These are phyloP conservation scores for Suillus sp. DNA, from an alignment of 768 basidiomycete species.

Conservation along the genomic window DNA sequence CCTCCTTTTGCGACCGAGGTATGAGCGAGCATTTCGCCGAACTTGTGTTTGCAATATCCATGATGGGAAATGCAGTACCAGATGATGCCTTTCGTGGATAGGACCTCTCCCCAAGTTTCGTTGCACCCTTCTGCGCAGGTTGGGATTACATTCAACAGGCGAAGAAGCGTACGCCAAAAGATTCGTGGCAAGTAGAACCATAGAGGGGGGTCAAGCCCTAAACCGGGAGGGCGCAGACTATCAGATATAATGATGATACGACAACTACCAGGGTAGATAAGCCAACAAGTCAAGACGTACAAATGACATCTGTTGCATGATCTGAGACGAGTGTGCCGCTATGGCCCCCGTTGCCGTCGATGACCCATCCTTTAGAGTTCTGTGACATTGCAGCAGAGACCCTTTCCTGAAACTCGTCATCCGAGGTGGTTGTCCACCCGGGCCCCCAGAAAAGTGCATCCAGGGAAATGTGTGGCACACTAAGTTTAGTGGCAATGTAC, in stretches of 20 bases:
- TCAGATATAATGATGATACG: constrained; percentile 1
- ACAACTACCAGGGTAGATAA: not conserved
- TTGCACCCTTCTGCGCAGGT: constrained; percentile 53
- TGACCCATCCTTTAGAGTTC: constrained; percentile 48
- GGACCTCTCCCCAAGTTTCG: constrained; percentile 42
- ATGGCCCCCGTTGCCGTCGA: constrained; percentile 49
- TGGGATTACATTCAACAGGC: constrained; percentile 37
- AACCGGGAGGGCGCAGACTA: not conserved
- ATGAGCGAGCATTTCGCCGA: constrained; percentile 19
- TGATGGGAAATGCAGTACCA: constrained; percentile 52
- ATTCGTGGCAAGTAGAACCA: constrained; percentile 62
- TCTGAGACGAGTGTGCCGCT: constrained; percentile 39
- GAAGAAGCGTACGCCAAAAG: constrained; percentile 51
- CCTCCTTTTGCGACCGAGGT: constrained; percentile 32
- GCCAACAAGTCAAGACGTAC: constrained; percentile 34
- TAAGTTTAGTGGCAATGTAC: constrained; percentile 45
- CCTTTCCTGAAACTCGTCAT: constrained; percentile 26
- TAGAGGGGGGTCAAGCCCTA: constrained; percentile 73
- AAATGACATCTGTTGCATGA: constrained; percentile 53
- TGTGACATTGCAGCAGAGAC: constrained; percentile 28
- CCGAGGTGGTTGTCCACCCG: constrained; percentile 42
- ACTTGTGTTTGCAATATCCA: constrained; percentile 19
- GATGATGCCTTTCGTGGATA: constrained; percentile 53
- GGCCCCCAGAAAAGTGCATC: constrained; percentile 54
- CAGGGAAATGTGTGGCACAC: constrained; percentile 47